Conservation (phyloP, 345 rosid genomes). For the Capsella bursapastoris region DNA sequence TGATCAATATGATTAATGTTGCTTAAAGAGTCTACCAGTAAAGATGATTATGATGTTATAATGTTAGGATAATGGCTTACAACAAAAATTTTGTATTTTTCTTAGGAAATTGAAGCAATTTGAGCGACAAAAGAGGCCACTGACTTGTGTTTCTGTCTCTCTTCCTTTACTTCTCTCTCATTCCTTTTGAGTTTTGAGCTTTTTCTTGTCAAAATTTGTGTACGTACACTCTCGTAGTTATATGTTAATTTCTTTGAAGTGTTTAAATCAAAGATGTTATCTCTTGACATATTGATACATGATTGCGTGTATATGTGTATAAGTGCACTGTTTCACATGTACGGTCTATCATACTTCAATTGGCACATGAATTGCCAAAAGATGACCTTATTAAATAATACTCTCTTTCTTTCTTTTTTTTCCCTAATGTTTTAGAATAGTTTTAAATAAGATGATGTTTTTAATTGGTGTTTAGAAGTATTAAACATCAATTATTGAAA, state of each 20-base stretch:
- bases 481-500: too few species aligned
- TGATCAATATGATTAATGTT: slow-evolving; percentile 32
- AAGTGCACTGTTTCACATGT: neutral
- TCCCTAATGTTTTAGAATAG: too few species aligned
- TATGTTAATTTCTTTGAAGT: neutral
- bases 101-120: slow-evolving; percentile 27
- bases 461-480: too few species aligned
- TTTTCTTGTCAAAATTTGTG: neutral
- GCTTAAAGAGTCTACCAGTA: slow-evolving; percentile 1
- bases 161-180: neutral
- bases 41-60: slow-evolving; percentile 22
- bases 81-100: slow-evolving; percentile 20
- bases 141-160: slow-evolving; percentile 2
- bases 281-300: neutral
- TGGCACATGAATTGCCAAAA: slow-evolving; percentile 1
- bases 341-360: neutral
- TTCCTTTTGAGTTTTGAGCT: neutral
- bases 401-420: too few species aligned
- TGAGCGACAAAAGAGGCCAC: slow-evolving; percentile 13
- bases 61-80: slow-evolving; percentile 25
- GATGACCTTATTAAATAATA: too few species aligned
- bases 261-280: neutral
- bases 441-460: too few species aligned
- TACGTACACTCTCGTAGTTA: neutral
- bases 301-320: neutral